phyloP scores from a whole-genome alignment of 75 land plant genomes.

The Sequoiadendron giganteum region DNA sequence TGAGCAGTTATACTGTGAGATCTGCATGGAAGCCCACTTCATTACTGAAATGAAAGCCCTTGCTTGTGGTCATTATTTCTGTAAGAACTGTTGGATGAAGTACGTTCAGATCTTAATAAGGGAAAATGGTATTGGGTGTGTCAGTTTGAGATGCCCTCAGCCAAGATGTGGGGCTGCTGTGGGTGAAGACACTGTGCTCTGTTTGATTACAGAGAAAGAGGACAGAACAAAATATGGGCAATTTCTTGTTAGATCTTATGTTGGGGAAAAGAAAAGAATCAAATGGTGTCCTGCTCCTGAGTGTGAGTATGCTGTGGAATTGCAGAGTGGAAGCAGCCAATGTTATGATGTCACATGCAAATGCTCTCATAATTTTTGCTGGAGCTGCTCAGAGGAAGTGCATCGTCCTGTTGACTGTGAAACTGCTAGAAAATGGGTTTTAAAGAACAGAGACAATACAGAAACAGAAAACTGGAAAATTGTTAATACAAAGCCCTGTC shows the following conservation, averaged over 20 bases:
- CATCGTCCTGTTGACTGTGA: not conserved
- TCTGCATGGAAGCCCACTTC: not conserved
- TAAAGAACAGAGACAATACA: conserved; percentile 15
- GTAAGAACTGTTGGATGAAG: too few relatives aligned
- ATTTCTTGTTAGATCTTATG: not conserved
- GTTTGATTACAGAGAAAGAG: not conserved
- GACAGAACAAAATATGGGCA: not conserved
- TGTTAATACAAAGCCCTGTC: not conserved
- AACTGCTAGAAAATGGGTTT: not conserved
- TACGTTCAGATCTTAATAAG: too few relatives aligned
- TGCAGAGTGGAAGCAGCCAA: too few relatives aligned
- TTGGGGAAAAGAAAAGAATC: not conserved
- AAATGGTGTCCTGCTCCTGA: not conserved
- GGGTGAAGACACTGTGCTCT: not conserved
- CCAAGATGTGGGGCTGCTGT: not conserved
- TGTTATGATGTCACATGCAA: too few relatives aligned
- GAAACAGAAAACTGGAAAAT: not conserved
- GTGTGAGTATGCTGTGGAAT: not conserved
- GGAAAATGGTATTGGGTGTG: too few relatives aligned
- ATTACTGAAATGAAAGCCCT: too few relatives aligned
- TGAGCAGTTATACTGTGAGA: too few relatives aligned
- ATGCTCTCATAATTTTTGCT: too few relatives aligned
- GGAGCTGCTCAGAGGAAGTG: too few relatives aligned
- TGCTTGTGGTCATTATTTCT: too few relatives aligned
- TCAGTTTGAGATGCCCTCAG: not conserved